phyloP scores from a whole-genome alignment of 371 early-diverging fungal genomes.

The Apophysomyces elegans region DNA sequence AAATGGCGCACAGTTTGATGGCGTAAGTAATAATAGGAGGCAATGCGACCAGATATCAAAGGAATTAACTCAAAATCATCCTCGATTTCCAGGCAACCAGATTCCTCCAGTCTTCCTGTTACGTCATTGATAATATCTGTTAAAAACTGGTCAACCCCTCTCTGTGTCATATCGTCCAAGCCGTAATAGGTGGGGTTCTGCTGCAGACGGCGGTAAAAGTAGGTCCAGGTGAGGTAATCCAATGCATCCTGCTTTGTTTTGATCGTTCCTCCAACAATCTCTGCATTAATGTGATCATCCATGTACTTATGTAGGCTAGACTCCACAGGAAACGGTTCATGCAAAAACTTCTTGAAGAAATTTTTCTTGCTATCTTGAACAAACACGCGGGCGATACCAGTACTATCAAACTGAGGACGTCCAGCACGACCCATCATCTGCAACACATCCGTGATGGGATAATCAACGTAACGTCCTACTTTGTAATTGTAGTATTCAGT shows the following conservation, averaged over 20 bases:
- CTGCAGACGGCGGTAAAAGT: slow-evolving; percentile 86
- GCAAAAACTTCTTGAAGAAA: slow-evolving; percentile 96
- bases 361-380: slow-evolving; percentile 92
- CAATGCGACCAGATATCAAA: slow-evolving; percentile 79
- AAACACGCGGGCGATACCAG: slow-evolving; percentile 86
- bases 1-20: slow-evolving; percentile 81
- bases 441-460: slow-evolving; percentile 93
- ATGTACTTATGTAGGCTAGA: slow-evolving; percentile 77
- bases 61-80: slow-evolving; percentile 68
- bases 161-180: slow-evolving; percentile 72
- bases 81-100: slow-evolving; percentile 75
- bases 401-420: slow-evolving; percentile 96
- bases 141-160: slow-evolving; percentile 73
- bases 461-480: slow-evolving; percentile 87
- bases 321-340: slow-evolving; percentile 92
- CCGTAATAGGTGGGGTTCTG: slow-evolving; percentile 97
- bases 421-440: slow-evolving; percentile 99
- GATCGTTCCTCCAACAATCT: slow-evolving; percentile 87
- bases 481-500: slow-evolving; percentile 97
- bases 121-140: slow-evolving; percentile 77
- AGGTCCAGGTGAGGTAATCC: slow-evolving; percentile 95
- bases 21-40: slow-evolving; percentile 88
- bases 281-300: slow-evolving; percentile 93
- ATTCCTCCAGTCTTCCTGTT: slow-evolving; percentile 63
- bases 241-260: slow-evolving; percentile 89